A percentile compares a stretch with the other conserved stretches of the same genome.
Conservation (phyloP, 2,329 filamentous ascomycete species). For the Fusarium sp. region DNA sequence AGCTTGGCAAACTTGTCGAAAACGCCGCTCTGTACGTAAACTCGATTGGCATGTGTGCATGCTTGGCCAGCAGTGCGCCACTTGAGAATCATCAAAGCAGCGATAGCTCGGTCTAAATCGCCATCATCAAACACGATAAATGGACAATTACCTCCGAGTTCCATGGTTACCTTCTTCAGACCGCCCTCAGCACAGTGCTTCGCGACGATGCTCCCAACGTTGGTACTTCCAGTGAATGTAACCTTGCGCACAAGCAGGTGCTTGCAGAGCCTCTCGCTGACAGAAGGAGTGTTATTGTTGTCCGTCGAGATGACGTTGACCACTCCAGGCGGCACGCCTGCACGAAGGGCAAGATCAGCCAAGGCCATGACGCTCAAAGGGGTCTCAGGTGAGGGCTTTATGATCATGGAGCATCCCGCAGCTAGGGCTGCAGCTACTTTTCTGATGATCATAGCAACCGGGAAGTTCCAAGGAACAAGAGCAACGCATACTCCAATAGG, state of each 20-base stretch:
- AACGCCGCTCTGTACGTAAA: not conserved
- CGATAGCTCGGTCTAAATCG: constrained; percentile 51
- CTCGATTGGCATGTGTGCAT: not conserved
- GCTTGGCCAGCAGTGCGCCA: constrained; percentile 79
- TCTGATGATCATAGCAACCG: constrained; percentile 64
- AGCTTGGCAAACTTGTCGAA: not conserved
- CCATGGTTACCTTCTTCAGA: constrained; percentile 76
- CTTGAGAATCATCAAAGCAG: constrained; percentile 57
- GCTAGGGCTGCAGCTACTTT: constrained; percentile 70
- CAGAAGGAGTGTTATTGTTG: constrained; percentile 57
- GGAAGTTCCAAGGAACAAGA: constrained; percentile 69
- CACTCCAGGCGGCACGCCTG: constrained; percentile 80
- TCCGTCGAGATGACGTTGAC: constrained; percentile 66
- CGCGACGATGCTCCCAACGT: constrained; percentile 75
- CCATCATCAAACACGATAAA: constrained; percentile 77
- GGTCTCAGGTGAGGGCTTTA: constrained; percentile 79
- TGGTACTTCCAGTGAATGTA: constrained; percentile 81
- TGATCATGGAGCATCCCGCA: constrained; percentile 80
- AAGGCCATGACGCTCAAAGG: constrained; percentile 78
- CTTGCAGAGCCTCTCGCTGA: constrained; percentile 61
- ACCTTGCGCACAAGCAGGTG: constrained; percentile 69
- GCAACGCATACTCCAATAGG: constrained; percentile 53
- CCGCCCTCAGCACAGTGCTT: constrained; percentile 64
- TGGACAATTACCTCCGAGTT: constrained; percentile 78
- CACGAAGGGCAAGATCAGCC: constrained; percentile 74